A percentile compares a stretch with the other conserved stretches of the same genome.
Evolutionary conservation across 371 early-diverging fungal genomes (phyloP).

Genomic region (Zopfochytrium polystomum): DNA sequence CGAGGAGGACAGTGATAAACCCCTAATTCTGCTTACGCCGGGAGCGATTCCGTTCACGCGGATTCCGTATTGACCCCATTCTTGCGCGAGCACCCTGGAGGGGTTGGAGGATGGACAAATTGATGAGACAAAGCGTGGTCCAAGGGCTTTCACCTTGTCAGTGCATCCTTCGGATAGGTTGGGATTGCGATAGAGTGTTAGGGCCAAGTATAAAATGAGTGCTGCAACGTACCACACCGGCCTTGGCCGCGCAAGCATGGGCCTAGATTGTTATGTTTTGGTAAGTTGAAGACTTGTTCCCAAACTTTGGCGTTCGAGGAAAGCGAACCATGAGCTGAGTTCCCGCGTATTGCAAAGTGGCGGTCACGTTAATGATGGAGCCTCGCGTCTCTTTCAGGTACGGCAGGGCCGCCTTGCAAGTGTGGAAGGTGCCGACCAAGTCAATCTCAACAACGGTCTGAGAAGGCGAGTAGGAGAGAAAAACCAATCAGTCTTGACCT

Average conservation of each 20-base stretch:
- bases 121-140: neutral
- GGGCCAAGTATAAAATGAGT: neutral
- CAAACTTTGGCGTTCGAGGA: constrained; percentile 47
- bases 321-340: constrained; percentile 57
- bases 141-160: constrained; percentile 12
- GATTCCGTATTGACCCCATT: constrained; percentile 61
- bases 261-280: too few species aligned
- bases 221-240: constrained; percentile 36
- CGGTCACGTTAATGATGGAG: constrained; percentile 62
- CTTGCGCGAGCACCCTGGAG: constrained; percentile 47
- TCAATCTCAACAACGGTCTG: constrained; percentile 50
- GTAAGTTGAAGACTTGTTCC: neutral
- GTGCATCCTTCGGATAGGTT: constrained; percentile 19
- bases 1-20: too few species aligned
- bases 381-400: constrained; percentile 69
- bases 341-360: constrained; percentile 65
- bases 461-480: too few species aligned
- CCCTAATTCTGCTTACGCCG: constrained; percentile 30
- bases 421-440: constrained; percentile 70
- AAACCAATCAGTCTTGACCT: neutral
- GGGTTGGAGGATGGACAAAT: neutral
- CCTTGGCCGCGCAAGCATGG: constrained; percentile 28
- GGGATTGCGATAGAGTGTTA: constrained; percentile 28
- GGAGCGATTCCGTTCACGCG: constrained; percentile 60
- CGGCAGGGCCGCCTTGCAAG: constrained; percentile 69